These are phyloP conservation scores for Aspergillus bombycis DNA, from an alignment of 2,329 filamentous ascomycete genomes.

Conservation along the genomic window DNA sequence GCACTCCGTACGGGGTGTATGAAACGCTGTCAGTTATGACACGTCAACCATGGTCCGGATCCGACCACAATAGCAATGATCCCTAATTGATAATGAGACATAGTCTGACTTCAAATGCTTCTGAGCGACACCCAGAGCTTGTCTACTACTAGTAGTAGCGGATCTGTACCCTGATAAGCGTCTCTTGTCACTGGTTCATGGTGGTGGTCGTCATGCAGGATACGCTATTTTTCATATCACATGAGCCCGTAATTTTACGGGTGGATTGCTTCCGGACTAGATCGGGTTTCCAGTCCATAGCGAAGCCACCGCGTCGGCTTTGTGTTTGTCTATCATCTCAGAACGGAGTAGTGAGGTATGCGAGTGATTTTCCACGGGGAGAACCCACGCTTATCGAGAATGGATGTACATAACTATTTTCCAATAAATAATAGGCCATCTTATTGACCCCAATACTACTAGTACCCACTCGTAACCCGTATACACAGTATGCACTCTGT, in stretches of 20 bases:
- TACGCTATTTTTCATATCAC: constrained; percentile 10
- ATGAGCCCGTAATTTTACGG: constrained; percentile 9
- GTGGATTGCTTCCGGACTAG: constrained; percentile 11
- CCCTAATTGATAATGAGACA: constrained; percentile 9
- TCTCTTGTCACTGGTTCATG: not conserved
- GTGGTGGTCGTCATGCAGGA: constrained; percentile 6
- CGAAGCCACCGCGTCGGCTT: not conserved
- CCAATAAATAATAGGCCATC: not conserved
- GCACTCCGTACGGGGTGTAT: not conserved
- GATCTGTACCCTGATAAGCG: constrained; percentile 1
- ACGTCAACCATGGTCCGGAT: constrained; percentile 22
- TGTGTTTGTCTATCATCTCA: not conserved
- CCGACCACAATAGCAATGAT: constrained; percentile 13
- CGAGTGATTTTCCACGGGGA: constrained; percentile 3
- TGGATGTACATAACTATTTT: not conserved
- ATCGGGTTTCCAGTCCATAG: constrained; percentile 3
- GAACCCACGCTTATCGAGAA: constrained; percentile 1
- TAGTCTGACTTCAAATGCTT: not conserved
- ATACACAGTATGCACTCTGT: not conserved
- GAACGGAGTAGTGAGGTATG: constrained; percentile 1
- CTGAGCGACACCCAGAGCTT: not conserved
- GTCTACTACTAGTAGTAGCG: too few species aligned
- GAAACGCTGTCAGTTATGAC: constrained; percentile 17
- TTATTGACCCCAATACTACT: not conserved
- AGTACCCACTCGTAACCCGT: not conserved